phyloP scores from a whole-genome alignment of 2,329 filamentous ascomycete genomes.

The Calycina herbarum region DNA sequence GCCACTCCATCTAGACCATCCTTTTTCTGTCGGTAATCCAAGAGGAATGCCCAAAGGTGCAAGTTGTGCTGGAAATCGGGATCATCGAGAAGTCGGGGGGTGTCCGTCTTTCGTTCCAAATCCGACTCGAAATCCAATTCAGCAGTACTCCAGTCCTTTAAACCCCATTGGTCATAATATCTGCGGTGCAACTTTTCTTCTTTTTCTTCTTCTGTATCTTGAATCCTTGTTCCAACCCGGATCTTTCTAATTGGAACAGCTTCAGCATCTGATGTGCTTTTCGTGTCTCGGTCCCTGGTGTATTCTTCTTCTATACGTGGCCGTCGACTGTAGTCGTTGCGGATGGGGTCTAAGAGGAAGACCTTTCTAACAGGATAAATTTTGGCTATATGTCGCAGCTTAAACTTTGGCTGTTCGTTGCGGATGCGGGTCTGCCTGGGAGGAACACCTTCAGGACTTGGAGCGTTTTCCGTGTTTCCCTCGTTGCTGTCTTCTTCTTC shows the following conservation, averaged over 20 bases:
- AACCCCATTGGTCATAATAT: conserved; percentile 21
- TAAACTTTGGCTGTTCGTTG: not conserved
- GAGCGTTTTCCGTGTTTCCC: not conserved
- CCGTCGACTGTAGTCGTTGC: too few species aligned
- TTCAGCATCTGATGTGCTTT: too few species aligned
- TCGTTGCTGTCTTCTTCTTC: not conserved
- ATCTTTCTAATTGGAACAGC: too few species aligned
- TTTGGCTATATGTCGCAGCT: too few species aligned
- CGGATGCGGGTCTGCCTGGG: not conserved
- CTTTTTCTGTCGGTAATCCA: conserved; percentile 43
- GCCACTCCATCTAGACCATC: conserved; percentile 43
- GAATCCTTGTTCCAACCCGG: not conserved
- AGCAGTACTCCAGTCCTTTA: conserved; percentile 18
- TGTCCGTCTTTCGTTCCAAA: conserved; percentile 21
- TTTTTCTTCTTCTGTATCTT: not conserved
- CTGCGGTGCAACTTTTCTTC: not conserved
- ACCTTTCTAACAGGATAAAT: too few species aligned
- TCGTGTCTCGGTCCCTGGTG: too few species aligned
- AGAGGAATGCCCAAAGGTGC: conserved; percentile 42
- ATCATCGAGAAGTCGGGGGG: conserved; percentile 37
- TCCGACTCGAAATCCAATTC: conserved; percentile 38
- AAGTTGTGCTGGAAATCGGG: conserved; percentile 35
- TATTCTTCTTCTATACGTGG: too few species aligned
- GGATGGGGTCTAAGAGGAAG: too few species aligned
- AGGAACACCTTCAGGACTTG: not conserved